Evolutionary conservation across 75 land plant genomes (phyloP).

Genomic region (Cupressus sempervirens): DNA sequence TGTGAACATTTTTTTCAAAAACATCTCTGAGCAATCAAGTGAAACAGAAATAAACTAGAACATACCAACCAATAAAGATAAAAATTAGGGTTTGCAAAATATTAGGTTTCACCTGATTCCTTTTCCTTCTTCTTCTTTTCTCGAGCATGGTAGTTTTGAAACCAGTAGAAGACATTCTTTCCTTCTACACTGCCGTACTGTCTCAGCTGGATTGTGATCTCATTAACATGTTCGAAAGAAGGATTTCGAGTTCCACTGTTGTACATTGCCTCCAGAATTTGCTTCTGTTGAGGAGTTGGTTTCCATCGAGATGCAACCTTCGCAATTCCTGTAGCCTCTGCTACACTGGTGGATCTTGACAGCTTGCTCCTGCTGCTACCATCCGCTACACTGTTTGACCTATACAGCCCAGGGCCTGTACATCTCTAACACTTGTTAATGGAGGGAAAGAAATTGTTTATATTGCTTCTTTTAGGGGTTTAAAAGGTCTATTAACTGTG

Average conservation of each 20-base stretch:
- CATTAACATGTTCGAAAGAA: not conserved
- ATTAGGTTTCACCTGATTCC: not conserved
- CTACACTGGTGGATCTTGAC: not conserved
- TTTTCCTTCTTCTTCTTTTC: not conserved
- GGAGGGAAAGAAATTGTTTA: not conserved
- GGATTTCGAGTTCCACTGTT: not conserved
- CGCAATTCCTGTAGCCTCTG: not conserved
- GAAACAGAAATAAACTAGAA: not conserved
- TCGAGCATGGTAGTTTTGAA: slow-evolving; percentile 18
- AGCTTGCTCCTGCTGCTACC: not conserved
- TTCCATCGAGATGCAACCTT: not conserved
- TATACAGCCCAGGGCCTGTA: not conserved
- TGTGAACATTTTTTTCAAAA: not conserved
- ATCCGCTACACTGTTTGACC: not conserved
- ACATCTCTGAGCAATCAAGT: not conserved
- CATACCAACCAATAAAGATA: too few species aligned
- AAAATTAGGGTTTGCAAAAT: not conserved
- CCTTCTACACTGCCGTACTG: slow-evolving; percentile 16
- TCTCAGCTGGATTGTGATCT: slow-evolving; percentile 8
- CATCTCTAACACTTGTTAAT: too few species aligned
- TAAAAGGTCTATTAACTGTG: too few species aligned
- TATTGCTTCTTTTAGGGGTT: too few species aligned
- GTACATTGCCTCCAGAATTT: not conserved
- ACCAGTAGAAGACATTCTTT: slow-evolving; percentile 23
- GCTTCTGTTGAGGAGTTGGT: slow-evolving; percentile 2